Conservation (phyloP, 768 basidiomycete species). For the Phanerochaete carnosa region DNA sequence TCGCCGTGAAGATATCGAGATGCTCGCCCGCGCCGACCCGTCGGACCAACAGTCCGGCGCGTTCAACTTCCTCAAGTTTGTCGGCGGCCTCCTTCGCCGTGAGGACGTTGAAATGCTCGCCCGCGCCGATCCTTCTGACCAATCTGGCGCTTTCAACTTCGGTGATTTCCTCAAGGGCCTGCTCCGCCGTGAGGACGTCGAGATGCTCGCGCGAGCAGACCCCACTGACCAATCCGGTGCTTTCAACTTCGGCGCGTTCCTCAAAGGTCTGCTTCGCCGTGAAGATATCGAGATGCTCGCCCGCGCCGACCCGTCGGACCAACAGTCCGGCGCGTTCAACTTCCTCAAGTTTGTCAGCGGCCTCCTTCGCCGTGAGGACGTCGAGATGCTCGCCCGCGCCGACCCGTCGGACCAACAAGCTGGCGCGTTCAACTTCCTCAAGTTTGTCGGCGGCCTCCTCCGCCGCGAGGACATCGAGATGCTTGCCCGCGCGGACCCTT, state of each 20-base stretch:
- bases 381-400: slow-evolving; percentile 1
- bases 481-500: slow-evolving; percentile 1
- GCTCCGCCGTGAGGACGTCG: slow-evolving; percentile 1
- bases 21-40: slow-evolving; percentile 1
- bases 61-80: background rate
- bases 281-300: slow-evolving; percentile 1
- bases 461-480: slow-evolving; percentile 3
- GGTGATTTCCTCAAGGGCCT: background rate
- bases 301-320: background rate
- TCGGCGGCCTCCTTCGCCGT: background rate
- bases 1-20: slow-evolving; percentile 5
- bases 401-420: background rate
- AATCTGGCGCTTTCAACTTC: slow-evolving; percentile 1
- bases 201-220: background rate
- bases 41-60: slow-evolving; percentile 1
- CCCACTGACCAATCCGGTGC: background rate
- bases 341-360: background rate
- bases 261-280: background rate
- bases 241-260: background rate
- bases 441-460: background rate
- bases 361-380: background rate
- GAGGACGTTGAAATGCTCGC: background rate
- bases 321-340: slow-evolving; percentile 8
- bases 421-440: slow-evolving; percentile 3
- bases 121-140: background rate